Evolutionary conservation across 345 rosid genomes (phyloP).

Genomic region (Durio zibethinus): DNA sequence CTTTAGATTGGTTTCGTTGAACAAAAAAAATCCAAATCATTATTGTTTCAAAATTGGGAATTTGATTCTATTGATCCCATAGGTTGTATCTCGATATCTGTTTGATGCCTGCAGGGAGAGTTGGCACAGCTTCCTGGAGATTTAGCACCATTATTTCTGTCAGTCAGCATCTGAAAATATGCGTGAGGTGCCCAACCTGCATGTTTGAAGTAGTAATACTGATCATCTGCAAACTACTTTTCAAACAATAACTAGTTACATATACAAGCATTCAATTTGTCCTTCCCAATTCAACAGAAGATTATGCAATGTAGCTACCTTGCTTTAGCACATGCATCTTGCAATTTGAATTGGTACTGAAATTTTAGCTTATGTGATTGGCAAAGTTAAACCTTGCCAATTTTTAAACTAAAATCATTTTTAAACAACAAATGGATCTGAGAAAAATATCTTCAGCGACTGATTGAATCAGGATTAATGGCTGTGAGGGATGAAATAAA

Average conservation of each 20-base stretch:
- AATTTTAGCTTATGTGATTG: not conserved
- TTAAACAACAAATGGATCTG: not conserved
- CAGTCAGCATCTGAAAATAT: constrained; percentile 41
- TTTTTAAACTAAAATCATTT: too few relatives aligned
- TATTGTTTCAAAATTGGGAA: not conserved
- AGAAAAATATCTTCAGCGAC: not conserved
- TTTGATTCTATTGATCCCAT: not conserved
- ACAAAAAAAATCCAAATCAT: not conserved
- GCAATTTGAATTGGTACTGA: not conserved
- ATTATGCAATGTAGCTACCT: not conserved
- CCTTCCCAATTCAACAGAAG: too few relatives aligned
- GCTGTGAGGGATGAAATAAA: not conserved
- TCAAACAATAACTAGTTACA: not conserved
- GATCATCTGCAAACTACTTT: not conserved
- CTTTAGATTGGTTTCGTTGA: not conserved
- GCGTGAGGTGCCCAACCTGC: constrained; percentile 66
- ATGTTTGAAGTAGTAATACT: not conserved
- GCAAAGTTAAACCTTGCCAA: not conserved
- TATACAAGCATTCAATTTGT: not conserved
- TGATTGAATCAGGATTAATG: not conserved
- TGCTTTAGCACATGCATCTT: not conserved
- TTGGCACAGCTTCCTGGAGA: constrained; percentile 16
- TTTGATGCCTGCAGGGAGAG: constrained; percentile 1
- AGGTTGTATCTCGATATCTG: not conserved
- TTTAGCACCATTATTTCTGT: constrained; percentile 21